Base-by-base conservation (phyloP, 306 rosid genomes). In the Prunus kanzakura region DNA sequence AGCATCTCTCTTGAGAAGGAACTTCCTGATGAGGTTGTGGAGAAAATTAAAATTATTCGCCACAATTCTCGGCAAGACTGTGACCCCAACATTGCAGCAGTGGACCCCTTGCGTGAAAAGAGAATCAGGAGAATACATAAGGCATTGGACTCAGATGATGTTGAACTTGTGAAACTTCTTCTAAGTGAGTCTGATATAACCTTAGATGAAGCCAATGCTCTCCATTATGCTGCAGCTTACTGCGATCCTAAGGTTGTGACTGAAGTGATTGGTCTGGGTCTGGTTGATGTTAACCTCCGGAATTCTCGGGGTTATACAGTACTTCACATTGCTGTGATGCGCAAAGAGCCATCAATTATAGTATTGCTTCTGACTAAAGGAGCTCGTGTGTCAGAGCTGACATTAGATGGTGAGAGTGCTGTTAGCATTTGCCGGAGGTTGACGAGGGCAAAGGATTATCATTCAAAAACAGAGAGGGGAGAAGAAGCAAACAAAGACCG, bases 391-490 rank as follows among this genome's bases (percentile, higher is more conserved):
- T 77, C 74, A 52, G 84, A 79, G 50, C 72, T 78, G 69, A 86
- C 89, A 1, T 61, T 30, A 14, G 89, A 86, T 69, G 89, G 84
- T 58, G 82, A 74, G 56, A 77, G 81, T 25, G 82, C 89, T 19
- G 89, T 83, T 20, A 79, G 78, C 73, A 86, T 86, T 64, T 86
- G 86, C 77, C 75, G 77, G 69, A 79, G 86, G 71, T 73, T 86
- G 81, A 86, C 89, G 18, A 77, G 89, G 69, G 79, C 84, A 58
- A 86, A 86, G 83, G 89, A 86, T 71, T 86, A 79, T 82, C 69
- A 82, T 77, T 71, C 80, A 22, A 82, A 80, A 65, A 79, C 79
- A 41, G 82, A 73, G 67, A 67, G 78, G 51, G 89, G 84, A 72
- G 75, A 80, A 77, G 89, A 79, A 74, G 71, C 86, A 11, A 77